Evolutionary conservation across 768 basidiomycete genomes (phyloP), one percentile per base, ranked within the genome.

Genomic region (Termitomyces sp.): DNA sequence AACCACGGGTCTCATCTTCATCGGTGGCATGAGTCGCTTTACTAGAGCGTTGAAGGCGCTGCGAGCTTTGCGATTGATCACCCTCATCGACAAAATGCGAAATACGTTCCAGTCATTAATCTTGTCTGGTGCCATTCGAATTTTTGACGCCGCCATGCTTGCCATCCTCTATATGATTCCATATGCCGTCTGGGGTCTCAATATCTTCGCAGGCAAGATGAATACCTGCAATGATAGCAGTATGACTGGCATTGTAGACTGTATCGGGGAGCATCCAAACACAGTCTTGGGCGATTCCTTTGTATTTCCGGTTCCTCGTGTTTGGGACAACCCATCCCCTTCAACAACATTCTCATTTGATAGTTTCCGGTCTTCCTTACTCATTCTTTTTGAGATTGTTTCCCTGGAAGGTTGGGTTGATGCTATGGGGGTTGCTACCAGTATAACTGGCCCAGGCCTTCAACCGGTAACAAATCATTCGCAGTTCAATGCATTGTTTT

Each of bases 381-480:
- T 98, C 51, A 97, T 98, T 64, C 78, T 98, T 1, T 98, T 97
- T 63, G 96, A 98, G 71, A 93, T 96, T 60, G 92, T 98, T 22
- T 96, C 94, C 0, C 73, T 97, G 47, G 94, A 96, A 71, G 96
- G 96, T 2, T 98, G 95, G 96, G 81, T 90, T n/a, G 92, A 95
- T 65, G 96, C 94, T 48, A 88, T 97, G 88, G 72, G 70, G 37
- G 78, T 86, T 24, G 87, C 87, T 1, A 89, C 89, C 68, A 83
- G 85, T 58, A 88, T 97, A 59, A 85, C 81, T 1, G 90, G 87
- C 5, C 65, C 59, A 21, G 82, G 83, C 28, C 70, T 70, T 53
- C 93, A 97, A 66, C 90, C 93, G 0, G 70, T 79, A 56, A 77
- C 71, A 40, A 89, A 95, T 58, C 81, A 79, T 1, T 80, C 87